phyloP scores from a whole-genome alignment of 2,329 filamentous ascomycete genomes.

The Fusarium aywerte region DNA sequence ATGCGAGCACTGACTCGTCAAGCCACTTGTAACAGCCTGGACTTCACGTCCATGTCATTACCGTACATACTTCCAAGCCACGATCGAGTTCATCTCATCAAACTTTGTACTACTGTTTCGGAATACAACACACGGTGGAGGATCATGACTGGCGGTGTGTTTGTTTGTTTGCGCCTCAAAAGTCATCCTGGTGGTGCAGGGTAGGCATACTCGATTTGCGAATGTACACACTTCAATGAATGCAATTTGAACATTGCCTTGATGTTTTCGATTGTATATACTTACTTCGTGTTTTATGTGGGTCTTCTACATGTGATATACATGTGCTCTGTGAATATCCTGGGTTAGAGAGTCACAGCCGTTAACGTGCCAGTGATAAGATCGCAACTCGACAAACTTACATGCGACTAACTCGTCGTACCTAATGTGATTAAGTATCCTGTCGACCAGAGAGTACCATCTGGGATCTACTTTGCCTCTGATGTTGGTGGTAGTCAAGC shows the following conservation, averaged over 20 bases:
- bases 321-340: too few relatives aligned
- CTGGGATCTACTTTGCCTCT: too few relatives aligned
- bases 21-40: constrained; percentile 10
- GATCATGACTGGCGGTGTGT: constrained; percentile 23
- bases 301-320: too few relatives aligned
- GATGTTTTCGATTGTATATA: not conserved
- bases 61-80: not conserved
- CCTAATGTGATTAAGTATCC: too few relatives aligned
- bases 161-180: constrained; percentile 8
- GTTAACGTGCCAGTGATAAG: too few relatives aligned
- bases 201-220: not conserved
- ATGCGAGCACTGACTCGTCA: constrained; percentile 30
- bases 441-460: too few relatives aligned
- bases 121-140: not conserved
- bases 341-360: too few relatives aligned
- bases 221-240: not conserved
- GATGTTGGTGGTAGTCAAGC: too few relatives aligned
- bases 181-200: not conserved
- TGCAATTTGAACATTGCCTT: not conserved
- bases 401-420: too few relatives aligned
- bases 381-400: too few relatives aligned
- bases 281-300: not conserved
- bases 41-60: not conserved
- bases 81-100: constrained; percentile 6
- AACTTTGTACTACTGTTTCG: constrained; percentile 28